Evolutionary conservation across 768 basidiomycete species (phyloP).

Genomic region (Suillus cothurnatus): DNA sequence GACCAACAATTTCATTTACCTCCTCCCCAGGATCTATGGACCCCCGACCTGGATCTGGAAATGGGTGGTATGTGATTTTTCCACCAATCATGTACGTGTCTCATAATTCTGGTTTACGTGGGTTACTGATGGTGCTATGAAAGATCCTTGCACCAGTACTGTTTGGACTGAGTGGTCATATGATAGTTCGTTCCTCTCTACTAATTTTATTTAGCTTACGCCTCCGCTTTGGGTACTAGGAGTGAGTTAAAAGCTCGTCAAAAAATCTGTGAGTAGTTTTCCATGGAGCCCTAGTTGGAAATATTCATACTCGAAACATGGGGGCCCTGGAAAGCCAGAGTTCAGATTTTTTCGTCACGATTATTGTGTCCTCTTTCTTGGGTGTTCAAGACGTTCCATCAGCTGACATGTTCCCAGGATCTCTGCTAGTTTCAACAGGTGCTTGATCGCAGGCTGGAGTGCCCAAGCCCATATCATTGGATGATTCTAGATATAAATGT

Average conservation of each 20-base stretch:
- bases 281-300: too few relatives aligned
- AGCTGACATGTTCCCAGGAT: slow-evolving; percentile 64
- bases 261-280: too few relatives aligned
- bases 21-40: slow-evolving; percentile 49
- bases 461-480: slow-evolving; percentile 61
- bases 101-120: slow-evolving; percentile 64
- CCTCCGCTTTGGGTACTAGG: too few relatives aligned
- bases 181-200: slow-evolving; percentile 21
- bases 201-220: slow-evolving; percentile 22
- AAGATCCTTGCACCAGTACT: slow-evolving; percentile 50
- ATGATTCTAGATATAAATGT: slow-evolving; percentile 71
- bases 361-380: not conserved
- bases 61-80: slow-evolving; percentile 56
- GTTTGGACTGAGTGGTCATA: slow-evolving; percentile 41
- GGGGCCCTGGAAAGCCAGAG: slow-evolving; percentile 56
- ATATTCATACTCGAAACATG: slow-evolving; percentile 53
- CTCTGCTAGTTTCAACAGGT: slow-evolving; percentile 60
- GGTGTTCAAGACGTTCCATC: slow-evolving; percentile 1
- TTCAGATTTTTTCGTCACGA: slow-evolving; percentile 30
- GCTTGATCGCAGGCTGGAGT: slow-evolving; percentile 71
- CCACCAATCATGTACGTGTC: not conserved
- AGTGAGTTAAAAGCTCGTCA: too few relatives aligned
- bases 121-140: slow-evolving; percentile 55
- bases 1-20: not conserved
- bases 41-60: slow-evolving; percentile 56